Evolutionary conservation across 1,139 yeast species (phyloP).

Genomic region (Debaryomyces udenii): DNA sequence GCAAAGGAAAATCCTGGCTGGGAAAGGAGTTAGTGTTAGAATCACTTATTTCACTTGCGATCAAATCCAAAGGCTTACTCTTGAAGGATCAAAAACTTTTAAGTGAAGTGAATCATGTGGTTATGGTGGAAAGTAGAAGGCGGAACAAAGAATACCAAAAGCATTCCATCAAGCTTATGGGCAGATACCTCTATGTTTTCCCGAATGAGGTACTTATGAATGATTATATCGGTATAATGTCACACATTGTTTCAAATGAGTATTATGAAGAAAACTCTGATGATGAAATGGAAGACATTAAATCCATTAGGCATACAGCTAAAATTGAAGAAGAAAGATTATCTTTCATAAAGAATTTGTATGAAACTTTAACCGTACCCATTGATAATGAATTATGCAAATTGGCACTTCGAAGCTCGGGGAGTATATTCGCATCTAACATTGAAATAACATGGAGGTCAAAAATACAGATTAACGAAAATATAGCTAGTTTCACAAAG

Average conservation of each 20-base stretch:
- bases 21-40: conserved; percentile 81
- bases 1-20: conserved; percentile 81
- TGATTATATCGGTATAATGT: conserved; percentile 43
- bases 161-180: conserved; percentile 52
- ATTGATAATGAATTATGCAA: conserved; percentile 25
- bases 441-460: conserved; percentile 64
- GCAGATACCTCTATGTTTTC: conserved; percentile 49
- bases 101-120: conserved; percentile 43
- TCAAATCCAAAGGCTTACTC: conserved; percentile 43
- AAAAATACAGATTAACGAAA: conserved; percentile 48
- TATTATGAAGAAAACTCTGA: conserved; percentile 30
- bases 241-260: conserved; percentile 35
- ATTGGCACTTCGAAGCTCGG: conserved; percentile 26
- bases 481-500: conserved; percentile 20
- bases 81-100: conserved; percentile 25
- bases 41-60: conserved; percentile 64
- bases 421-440: conserved; percentile 28
- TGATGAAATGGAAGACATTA: conserved; percentile 33
- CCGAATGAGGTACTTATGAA: conserved; percentile 43
- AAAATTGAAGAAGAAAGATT: conserved; percentile 44
- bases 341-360: conserved; percentile 34
- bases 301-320: conserved; percentile 32
- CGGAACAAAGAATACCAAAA: conserved; percentile 67
- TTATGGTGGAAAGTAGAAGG: conserved; percentile 65
- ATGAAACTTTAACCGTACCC: conserved; percentile 31